Conservation (phyloP, 805 yeast species). For the Cyberlindnera meyerae region DNA sequence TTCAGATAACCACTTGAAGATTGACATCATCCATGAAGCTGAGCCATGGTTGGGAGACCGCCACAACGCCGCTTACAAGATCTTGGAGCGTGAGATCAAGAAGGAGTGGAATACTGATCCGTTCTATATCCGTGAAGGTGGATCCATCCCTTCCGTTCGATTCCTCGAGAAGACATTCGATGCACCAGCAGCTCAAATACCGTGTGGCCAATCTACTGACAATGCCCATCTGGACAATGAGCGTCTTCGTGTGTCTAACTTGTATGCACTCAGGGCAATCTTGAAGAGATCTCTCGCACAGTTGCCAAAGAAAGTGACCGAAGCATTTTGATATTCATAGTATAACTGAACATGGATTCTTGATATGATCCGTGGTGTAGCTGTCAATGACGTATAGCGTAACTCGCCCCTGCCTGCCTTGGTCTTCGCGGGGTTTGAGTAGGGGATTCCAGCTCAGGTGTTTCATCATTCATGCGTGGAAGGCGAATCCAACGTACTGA, state of each 20-base stretch:
- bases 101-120: constrained; percentile 80
- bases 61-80: constrained; percentile 63
- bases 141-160: constrained; percentile 88
- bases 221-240: constrained; percentile 92
- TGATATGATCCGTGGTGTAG: too few species aligned
- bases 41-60: constrained; percentile 97
- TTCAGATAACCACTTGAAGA: constrained; percentile 56
- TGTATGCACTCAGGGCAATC: constrained; percentile 68
- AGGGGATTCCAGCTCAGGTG: too few species aligned
- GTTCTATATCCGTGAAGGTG: constrained; percentile 89
- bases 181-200: constrained; percentile 93
- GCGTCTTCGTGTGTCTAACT: constrained; percentile 70
- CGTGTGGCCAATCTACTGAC: constrained; percentile 94
- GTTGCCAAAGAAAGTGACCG: constrained; percentile 20
- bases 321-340: too few species aligned
- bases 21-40: constrained; percentile 74
- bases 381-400: too few species aligned
- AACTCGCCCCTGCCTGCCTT: too few species aligned
- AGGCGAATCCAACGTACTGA: too few species aligned
- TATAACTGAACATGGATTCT: too few species aligned
- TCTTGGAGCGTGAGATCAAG: constrained; percentile 56
- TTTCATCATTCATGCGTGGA: too few species aligned
- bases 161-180: constrained; percentile 73
- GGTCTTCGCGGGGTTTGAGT: too few species aligned
- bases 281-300: constrained; percentile 29